Percentiles rank a stretch among this genome's conserved stretches.
phyloP scores from a whole-genome alignment of 108 stramenopile genomes.

The Epipyxis sp. region DNA sequence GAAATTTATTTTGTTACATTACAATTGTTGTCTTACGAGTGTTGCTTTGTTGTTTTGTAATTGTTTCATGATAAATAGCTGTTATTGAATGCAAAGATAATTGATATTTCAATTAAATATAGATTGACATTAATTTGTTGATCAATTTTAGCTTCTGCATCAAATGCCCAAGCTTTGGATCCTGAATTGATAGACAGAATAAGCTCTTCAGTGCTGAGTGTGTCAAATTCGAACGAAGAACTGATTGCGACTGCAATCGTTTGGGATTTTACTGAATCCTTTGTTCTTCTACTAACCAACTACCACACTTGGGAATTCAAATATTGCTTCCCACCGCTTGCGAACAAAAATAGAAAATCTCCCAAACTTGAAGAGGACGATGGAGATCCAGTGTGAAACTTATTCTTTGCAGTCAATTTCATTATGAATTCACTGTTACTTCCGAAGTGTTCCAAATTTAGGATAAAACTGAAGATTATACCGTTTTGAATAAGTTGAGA shows the following conservation, averaged over 20 bases:
- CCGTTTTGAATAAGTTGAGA: neutral
- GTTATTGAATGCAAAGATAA: too few relatives aligned
- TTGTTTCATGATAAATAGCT: too few relatives aligned
- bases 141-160: too few relatives aligned
- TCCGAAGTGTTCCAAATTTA: neutral
- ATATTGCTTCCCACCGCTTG: neutral
- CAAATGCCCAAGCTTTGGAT: neutral
- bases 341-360: neutral
- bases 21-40: too few relatives aligned
- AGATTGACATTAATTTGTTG: too few relatives aligned
- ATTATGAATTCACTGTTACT: neutral
- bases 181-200: neutral
- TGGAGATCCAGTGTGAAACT: too few relatives aligned
- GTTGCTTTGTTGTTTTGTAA: too few relatives aligned
- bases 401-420: neutral
- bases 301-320: conserved; percentile 1
- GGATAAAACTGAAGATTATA: neutral
- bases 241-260: neutral
- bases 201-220: neutral
- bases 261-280: neutral
- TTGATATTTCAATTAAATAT: too few relatives aligned
- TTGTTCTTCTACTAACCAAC: neutral
- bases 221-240: neutral
- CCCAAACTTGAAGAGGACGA: neutral
- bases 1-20: too few relatives aligned